These are phyloP conservation scores for Alnus glutinosa DNA, from an alignment of 306 rosid species.

Conservation along the genomic window DNA sequence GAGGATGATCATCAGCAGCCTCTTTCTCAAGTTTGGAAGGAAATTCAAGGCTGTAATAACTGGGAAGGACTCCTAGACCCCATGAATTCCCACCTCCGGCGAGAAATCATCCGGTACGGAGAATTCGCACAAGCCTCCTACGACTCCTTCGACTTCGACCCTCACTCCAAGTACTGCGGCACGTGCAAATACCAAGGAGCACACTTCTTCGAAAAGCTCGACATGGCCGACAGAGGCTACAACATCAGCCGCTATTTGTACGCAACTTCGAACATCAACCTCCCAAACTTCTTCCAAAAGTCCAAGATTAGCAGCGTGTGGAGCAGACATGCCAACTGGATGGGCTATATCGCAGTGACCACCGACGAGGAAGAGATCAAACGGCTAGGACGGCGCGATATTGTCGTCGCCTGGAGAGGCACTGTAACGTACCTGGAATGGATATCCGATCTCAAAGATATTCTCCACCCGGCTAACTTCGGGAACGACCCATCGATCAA, in stretches of 20 bases:
- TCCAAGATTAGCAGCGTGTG: slow-evolving; percentile 48
- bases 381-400: slow-evolving; percentile 64
- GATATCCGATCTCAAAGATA: slow-evolving; percentile 64
- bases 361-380: slow-evolving; percentile 34
- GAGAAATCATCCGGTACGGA: slow-evolving; percentile 63
- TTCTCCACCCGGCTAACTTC: slow-evolving; percentile 39
- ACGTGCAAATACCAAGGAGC: slow-evolving; percentile 62
- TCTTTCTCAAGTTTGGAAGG: slow-evolving; percentile 43
- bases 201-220: slow-evolving; percentile 47
- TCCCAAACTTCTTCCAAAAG: slow-evolving; percentile 70
- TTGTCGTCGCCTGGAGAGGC: slow-evolving; percentile 66
- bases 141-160: slow-evolving; percentile 72
- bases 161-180: slow-evolving; percentile 70
- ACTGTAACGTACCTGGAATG: slow-evolving; percentile 75
- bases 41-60: slow-evolving; percentile 56
- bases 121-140: slow-evolving; percentile 64
- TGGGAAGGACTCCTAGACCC: slow-evolving; percentile 68
- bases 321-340: slow-evolving; percentile 81
- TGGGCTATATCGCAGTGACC: slow-evolving; percentile 63
- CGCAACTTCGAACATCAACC: slow-evolving; percentile 74
- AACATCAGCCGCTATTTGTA: slow-evolving; percentile 61
- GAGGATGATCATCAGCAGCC: slow-evolving; percentile 1
- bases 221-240: slow-evolving; percentile 40
- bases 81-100: slow-evolving; percentile 46
- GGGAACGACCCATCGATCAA: slow-evolving; percentile 41